A percentile compares a stretch with the other conserved stretches of the same genome.
phyloP scores from a whole-genome alignment of 78 protist genomes.

The Dictyostelium brefeldianum region DNA sequence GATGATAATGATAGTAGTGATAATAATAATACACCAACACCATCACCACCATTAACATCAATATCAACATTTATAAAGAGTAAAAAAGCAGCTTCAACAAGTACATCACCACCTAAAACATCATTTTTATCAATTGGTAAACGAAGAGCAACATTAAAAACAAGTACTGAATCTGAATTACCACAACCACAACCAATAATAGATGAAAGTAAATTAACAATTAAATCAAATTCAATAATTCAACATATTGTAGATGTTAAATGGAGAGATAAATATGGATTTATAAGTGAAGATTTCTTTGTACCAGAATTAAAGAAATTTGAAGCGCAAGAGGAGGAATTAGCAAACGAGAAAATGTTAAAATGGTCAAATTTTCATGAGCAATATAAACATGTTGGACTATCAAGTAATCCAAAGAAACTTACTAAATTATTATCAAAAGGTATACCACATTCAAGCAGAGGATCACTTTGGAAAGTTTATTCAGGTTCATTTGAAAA shows the following conservation, averaged over 20 bases:
- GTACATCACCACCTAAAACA: constrained; percentile 13
- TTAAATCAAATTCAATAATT: constrained; percentile 2
- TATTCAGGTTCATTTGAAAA: constrained; percentile 73
- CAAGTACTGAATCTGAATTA: background rate
- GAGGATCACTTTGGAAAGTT: constrained; percentile 56
- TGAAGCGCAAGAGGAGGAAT: constrained; percentile 27
- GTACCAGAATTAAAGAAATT: constrained; percentile 53
- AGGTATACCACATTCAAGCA: constrained; percentile 70
- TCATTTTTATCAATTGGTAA: constrained; percentile 26
- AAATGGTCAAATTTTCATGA: constrained; percentile 56
- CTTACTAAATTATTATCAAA: constrained; percentile 27
- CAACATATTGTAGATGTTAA: constrained; percentile 7
- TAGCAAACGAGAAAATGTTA: background rate
- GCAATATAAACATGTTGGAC: constrained; percentile 62
- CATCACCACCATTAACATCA: background rate
- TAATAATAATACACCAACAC: background rate
- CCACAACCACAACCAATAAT: background rate
- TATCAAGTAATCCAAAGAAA: constrained; percentile 56
- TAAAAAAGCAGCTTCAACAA: background rate
- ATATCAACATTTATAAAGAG: constrained; percentile 37
- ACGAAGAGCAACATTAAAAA: background rate
- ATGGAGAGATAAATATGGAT: constrained; percentile 61
- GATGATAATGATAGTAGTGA: background rate
- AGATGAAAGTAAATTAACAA: background rate
- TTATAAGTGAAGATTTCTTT: constrained; percentile 38